Evolutionary conservation across 1,284 basidiomycete species (phyloP).

Genomic region (Melampsora americana): DNA sequence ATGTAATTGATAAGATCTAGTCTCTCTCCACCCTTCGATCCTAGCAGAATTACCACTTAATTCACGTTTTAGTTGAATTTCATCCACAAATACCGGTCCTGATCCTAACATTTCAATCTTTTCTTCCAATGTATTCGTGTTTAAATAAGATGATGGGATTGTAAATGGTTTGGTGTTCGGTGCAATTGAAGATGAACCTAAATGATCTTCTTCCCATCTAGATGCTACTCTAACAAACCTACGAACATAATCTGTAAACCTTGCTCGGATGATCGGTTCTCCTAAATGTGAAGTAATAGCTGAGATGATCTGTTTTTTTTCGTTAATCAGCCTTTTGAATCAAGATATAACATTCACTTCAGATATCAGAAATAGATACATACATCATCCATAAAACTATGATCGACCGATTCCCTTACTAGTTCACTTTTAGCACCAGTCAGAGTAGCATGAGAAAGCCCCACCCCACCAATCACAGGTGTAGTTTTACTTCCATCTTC

Average conservation of each 20-base stretch:
- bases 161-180: slow-evolving; percentile 59
- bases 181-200: slow-evolving; percentile 66
- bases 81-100: slow-evolving; percentile 68
- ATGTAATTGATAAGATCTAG: slow-evolving; percentile 65
- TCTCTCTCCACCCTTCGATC: slow-evolving; percentile 75
- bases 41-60: slow-evolving; percentile 66
- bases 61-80: slow-evolving; percentile 62
- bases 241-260: slow-evolving; percentile 71
- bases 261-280: slow-evolving; percentile 70
- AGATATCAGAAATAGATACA: slow-evolving; percentile 53
- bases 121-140: slow-evolving; percentile 48
- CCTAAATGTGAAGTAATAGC: slow-evolving; percentile 73
- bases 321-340: no score
- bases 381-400: slow-evolving; percentile 86
- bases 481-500: neutral
- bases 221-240: slow-evolving; percentile 73
- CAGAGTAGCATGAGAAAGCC: slow-evolving; percentile 5
- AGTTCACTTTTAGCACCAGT: slow-evolving; percentile 44
- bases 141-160: neutral
- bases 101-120: slow-evolving; percentile 59
- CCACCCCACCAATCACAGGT: neutral
- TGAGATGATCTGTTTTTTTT: slow-evolving; percentile 68
- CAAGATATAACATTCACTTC: no score
- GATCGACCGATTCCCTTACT: slow-evolving; percentile 68
- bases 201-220: slow-evolving; percentile 71